Evolutionary conservation across 495 filamentous ascomycete genomes (phyloP).

Genomic region (Talaromyces proteolyticus): DNA sequence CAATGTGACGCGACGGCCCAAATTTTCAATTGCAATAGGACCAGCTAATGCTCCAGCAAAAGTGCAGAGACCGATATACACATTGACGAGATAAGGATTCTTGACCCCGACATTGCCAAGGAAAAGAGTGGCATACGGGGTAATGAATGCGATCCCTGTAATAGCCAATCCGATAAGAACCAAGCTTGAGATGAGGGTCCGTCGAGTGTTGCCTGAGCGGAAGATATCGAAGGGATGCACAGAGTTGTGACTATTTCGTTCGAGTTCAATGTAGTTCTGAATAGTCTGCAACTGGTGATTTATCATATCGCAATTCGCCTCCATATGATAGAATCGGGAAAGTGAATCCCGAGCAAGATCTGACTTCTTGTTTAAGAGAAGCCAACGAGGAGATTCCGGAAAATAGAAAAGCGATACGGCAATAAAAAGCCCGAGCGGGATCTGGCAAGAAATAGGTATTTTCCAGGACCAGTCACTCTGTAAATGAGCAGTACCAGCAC

Average conservation of each 20-base stretch:
- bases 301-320: conserved; percentile 14
- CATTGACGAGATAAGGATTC: conserved; percentile 23
- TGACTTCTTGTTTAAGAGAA: conserved; percentile 15
- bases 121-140: conserved; percentile 21
- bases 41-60: conserved; percentile 17
- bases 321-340: conserved; percentile 13
- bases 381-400: conserved; percentile 25
- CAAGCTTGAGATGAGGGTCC: conserved; percentile 15
- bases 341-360: conserved; percentile 19
- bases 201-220: conserved; percentile 12
- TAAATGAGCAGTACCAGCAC: conserved; percentile 17
- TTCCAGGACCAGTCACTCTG: conserved; percentile 22
- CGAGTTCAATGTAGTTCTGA: conserved; percentile 16
- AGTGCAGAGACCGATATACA: conserved; percentile 23
- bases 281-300: conserved; percentile 18
- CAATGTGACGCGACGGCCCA: conserved; percentile 18
- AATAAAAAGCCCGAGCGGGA: conserved; percentile 19
- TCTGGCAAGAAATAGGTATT: conserved; percentile 23
- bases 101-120: conserved; percentile 18
- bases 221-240: conserved; percentile 19
- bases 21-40: conserved; percentile 20
- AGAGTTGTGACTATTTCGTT: conserved; percentile 5
- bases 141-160: conserved; percentile 23
- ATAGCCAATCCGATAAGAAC: conserved; percentile 21
- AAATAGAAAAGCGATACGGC: conserved; percentile 23